Base-by-base conservation (phyloP, 805 yeast genomes). In the Starmerella geochares region DNA sequence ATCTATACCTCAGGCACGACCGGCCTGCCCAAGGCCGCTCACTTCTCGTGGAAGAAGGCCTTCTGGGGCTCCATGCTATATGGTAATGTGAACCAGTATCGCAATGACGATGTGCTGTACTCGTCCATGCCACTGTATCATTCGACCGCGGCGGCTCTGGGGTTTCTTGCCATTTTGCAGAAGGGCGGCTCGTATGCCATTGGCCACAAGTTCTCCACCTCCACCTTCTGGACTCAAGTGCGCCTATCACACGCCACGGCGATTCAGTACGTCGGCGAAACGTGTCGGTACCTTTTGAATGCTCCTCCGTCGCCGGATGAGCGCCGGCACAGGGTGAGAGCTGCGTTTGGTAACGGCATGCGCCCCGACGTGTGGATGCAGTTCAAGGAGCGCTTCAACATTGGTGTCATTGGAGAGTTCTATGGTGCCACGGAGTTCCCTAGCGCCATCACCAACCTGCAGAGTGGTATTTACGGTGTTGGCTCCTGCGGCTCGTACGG, bases 81-180 rank as follows among this genome's bases (percentile, higher is more conserved):
- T 61, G 85, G 86, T 1, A 74, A 74, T 55, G 80, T 85, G 37
- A 75, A 83, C 69, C 74, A 78, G 52, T 71, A 86, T 57, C 65
- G 69, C n/a, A 54, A 65, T 5, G 62, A 69, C 3, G 77, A 83
- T 14, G 76, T 73, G 11, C 80, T 86, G 9, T 83, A 83, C 68
- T 85, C 95, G 0, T 85, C 95, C 1, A 88, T 88, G 97, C 97
- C 97, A 1, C 70, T 90, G 53, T 88, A 90, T 63, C 97, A 88
- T 65, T 86, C 95, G 0, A 88, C 96, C 0, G 96, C 96, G 3
- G 83, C 95, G 0, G 74, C 86, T 66, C 67, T 88, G 48, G 96
- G 96, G 11, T 78, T 82, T 5, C 72, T 88, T 60, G 87, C 94
- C 0, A 71, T 81, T 0, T 65, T 78, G 43, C 69, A 75, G 25